Percentiles rank a stretch among this genome's conserved stretches.
phyloP scores from a whole-genome alignment of 352 stramenopile species.

The Phytophthora aleatoria region DNA sequence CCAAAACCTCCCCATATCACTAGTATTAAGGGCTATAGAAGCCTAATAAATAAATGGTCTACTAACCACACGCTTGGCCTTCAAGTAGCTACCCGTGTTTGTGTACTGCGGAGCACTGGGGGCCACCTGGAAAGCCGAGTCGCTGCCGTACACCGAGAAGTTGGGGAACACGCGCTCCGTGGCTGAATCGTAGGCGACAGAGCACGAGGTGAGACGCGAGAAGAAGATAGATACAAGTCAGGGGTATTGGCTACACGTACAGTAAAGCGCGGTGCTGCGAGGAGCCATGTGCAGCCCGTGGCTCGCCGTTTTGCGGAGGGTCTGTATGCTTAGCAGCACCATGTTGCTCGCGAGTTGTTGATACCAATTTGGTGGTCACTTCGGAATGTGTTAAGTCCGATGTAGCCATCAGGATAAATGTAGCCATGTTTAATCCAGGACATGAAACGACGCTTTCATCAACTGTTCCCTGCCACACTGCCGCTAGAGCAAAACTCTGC shows the following conservation, averaged over 20 bases:
- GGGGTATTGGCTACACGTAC: conserved; percentile 17
- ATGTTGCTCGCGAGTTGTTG: conserved; percentile 20
- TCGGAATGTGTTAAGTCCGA: conserved; percentile 11
- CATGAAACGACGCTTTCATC: conserved; percentile 36
- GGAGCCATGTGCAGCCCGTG: conserved; percentile 20
- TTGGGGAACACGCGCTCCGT: conserved; percentile 74
- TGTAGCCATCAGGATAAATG: conserved; percentile 21
- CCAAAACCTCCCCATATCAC: not conserved
- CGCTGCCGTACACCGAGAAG: conserved; percentile 74
- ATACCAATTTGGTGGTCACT: conserved; percentile 16
- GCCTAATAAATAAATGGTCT: not conserved
- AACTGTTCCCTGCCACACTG: not conserved
- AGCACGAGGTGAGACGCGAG: conserved; percentile 10
- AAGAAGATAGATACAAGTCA: not conserved
- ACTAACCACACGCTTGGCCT: conserved; percentile 77
- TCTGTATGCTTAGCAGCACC: conserved; percentile 32
- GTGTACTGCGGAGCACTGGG: conserved; percentile 73
- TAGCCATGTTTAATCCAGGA: conserved; percentile 16
- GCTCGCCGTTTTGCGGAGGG: conserved; percentile 34
- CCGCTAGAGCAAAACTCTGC: too few relatives aligned
- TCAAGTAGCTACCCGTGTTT: conserved; percentile 70
- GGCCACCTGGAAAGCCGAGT: conserved; percentile 77
- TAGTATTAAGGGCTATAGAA: not conserved
- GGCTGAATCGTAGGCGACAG: conserved; percentile 30
- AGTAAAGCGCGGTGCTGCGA: conserved; percentile 36